Base-by-base conservation (phyloP, 2,329 filamentous ascomycete genomes). In the Trichophyton simii region DNA sequence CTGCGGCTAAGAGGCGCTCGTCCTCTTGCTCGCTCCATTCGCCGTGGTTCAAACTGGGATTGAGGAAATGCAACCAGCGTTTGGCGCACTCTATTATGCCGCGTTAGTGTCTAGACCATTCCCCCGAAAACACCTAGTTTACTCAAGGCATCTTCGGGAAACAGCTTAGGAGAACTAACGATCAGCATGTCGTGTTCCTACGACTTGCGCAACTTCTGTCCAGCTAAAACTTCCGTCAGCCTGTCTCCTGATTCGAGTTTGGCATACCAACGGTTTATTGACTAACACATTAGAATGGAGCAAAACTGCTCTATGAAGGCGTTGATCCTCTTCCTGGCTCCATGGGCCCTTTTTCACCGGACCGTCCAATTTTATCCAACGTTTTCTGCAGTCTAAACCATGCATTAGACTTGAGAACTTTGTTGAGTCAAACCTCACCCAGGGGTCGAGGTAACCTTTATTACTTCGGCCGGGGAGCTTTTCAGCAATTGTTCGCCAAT, bases 251-350 rank as follows among this genome's bases (percentile, higher is more conserved):
- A 7, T n/a, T 15, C 34, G 55, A 42, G 20, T 44, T 8, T 25
- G 41, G 22, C 34, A 15, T 25, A 3, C 2, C 13, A 44, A 44
- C 13, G 11, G 9, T 57, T 25, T 36, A 25, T 15, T 15, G 6
- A 58, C 55, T 58, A n/a, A 58, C 55, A 58, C 55, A n/a, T 58
- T 58, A n/a, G 55, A 58, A 58, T 58, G 55, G n/a, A 58, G 55
- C 20, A 58, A 44, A 15, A 58, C 55, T n/a, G 36, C 55, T 31
- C 44, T 58, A 34, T 58, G 55, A 41, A 58, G 55, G n/a, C 55
- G 55, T 20, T 58, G 55, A 11, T 58, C 55, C 41, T 58, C 55
- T n/a, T 58, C 55, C 9, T 58, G 34, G 41, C 55, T 58, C 55
- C 55, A 58, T n/a, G 55, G 55, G 13, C 55, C 55, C 9, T 58